Base-by-base conservation (phyloP, 129 eudicot species). In the Centaurea solstitialis region DNA sequence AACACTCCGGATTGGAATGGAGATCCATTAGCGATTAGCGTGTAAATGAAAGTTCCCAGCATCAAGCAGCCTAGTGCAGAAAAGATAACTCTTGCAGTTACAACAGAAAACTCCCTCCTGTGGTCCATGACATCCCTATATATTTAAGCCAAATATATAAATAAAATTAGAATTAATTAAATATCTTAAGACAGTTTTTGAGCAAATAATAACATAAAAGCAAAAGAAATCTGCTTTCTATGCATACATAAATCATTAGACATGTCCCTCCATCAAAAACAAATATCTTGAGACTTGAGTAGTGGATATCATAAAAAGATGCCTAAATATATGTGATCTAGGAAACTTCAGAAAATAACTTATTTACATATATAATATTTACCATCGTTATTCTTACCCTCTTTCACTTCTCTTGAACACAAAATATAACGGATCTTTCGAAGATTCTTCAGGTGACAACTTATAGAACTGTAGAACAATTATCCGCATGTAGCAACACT, bases 361-460 rank as follows among this genome's bases (percentile, higher is more conserved):
- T 41, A 41, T 41, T 41, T 41, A 41, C 45, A 40, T 41, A 41
- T 26, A 26, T 0, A 0, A 41, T 41, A 41, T 41, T 41, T 41
- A 41, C 47, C 9, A 41, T 41, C 12, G 5, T n/a, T 2, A 23
- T 68, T 69, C 93, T 85, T 80, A 92, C 97, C 71, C 76, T 77
- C 79, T 87, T 68, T 41, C 66, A 18, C 57, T 76, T 66, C 79
- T 85, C 35, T 76, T 68, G 80, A 92, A 71, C 73, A 90, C 85
- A 83, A 87, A 86, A 83, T 87, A 87, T 68, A 91, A 81, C 43
- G 93, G 93, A 78, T 92, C 94, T 76, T 77, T 83, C 12, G 50
- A n/a, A 62, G 94, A 88, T 79, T 92, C 94, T 73, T 88, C 84
- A 81, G 90, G 84, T 82, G 97, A 80, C 65, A 90, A 79, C 90